Conservation (phyloP, 164 flowering plant genomes). For the Chimonanthus praecox region DNA sequence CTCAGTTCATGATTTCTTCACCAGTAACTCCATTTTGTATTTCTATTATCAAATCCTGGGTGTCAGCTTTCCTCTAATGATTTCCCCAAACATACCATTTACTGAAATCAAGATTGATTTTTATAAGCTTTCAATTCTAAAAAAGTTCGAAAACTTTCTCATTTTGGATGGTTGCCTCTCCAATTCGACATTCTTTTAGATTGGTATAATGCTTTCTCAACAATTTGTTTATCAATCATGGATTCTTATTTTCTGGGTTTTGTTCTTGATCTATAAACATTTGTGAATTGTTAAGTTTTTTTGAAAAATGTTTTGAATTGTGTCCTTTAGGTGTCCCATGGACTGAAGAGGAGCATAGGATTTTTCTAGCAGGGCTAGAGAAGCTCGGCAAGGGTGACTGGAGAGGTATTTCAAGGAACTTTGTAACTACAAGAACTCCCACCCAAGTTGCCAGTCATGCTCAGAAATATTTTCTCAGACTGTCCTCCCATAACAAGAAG, state of each 20-base stretch:
- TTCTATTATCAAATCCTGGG: neutral
- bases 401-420: slow-evolving; percentile 83
- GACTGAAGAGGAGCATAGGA: slow-evolving; percentile 80
- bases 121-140: neutral
- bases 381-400: slow-evolving; percentile 87
- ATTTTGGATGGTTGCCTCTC: neutral
- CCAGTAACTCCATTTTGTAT: neutral
- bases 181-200: neutral
- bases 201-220: neutral
- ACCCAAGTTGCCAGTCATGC: slow-evolving; percentile 97
- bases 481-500: slow-evolving; percentile 45
- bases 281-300: too few relatives aligned
- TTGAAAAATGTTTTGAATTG: neutral
- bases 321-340: slow-evolving; percentile 59
- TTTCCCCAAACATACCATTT: neutral
- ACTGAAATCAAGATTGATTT: too few relatives aligned
- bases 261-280: neutral
- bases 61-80: neutral
- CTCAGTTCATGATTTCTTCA: neutral
- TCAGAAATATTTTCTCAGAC: slow-evolving; percentile 82
- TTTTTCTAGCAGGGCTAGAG: slow-evolving; percentile 65
- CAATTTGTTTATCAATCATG: neutral
- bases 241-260: neutral
- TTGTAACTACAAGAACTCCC: slow-evolving; percentile 72
- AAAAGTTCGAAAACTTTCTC: neutral